Percentiles rank a stretch among this genome's conserved stretches.
Evolutionary conservation across 805 yeast species (phyloP).

Genomic region (Starmerella gropengiesseri): DNA sequence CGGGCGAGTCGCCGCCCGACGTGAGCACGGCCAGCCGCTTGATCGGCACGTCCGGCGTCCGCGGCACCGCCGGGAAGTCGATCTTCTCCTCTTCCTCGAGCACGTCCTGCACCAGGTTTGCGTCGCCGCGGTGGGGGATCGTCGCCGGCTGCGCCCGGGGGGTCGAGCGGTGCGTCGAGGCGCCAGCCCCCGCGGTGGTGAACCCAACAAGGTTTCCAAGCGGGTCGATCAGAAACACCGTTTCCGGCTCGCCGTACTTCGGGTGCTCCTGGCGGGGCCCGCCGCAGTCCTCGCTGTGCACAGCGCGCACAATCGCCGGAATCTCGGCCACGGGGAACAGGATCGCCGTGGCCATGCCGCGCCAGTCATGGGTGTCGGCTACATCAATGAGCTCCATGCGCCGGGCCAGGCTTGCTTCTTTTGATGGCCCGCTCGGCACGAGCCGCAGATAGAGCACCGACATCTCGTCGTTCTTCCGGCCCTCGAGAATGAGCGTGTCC

Average conservation of each 20-base stretch:
- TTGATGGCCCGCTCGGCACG: constrained; percentile 23
- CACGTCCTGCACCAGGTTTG: constrained; percentile 6
- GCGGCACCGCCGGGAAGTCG: constrained; percentile 19
- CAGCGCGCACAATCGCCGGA: constrained; percentile 31
- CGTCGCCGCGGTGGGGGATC: not conserved
- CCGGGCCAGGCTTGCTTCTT: constrained; percentile 21
- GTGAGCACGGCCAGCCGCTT: constrained; percentile 88
- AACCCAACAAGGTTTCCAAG: constrained; percentile 75
- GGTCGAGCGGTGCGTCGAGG: constrained; percentile 10
- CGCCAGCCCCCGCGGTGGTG: constrained; percentile 32
- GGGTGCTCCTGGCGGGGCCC: constrained; percentile 39
- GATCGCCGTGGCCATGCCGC: constrained; percentile 36
- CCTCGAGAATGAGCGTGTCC: constrained; percentile 25
- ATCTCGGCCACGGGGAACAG: constrained; percentile 38
- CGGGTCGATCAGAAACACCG: constrained; percentile 71
- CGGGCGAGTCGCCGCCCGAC: constrained; percentile 98
- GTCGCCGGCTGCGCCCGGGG: constrained; percentile 6
- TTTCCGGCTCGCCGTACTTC: constrained; percentile 60
- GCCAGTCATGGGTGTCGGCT: constrained; percentile 36
- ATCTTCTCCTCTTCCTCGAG: constrained; percentile 9
- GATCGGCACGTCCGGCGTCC: constrained; percentile 16
- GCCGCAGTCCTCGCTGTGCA: constrained; percentile 23
- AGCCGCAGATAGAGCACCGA: constrained; percentile 28
- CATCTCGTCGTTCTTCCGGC: constrained; percentile 21
- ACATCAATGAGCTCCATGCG: constrained; percentile 21